Percentiles rank a stretch among this genome's conserved stretches.
Evolutionary conservation across 208 protist genomes (phyloP).

Genomic region (Spongospora subterranea): DNA sequence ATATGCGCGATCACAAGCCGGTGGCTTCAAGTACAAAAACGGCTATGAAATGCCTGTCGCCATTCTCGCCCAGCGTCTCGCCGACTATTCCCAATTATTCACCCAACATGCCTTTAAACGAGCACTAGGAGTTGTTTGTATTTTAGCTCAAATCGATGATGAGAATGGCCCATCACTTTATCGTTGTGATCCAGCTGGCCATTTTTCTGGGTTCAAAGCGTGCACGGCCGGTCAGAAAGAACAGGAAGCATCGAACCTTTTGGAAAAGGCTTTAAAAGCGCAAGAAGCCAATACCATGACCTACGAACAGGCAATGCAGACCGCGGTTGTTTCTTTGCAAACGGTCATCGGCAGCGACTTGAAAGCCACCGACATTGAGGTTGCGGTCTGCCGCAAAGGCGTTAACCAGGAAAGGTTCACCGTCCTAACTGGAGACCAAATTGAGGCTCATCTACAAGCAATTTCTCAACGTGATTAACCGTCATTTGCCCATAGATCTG

Average conservation of each 20-base stretch:
- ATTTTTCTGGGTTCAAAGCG: constrained; percentile 85
- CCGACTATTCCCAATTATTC: constrained; percentile 93
- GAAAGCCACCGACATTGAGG: constrained; percentile 79
- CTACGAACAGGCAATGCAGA: constrained; percentile 65
- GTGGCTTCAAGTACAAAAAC: constrained; percentile 92
- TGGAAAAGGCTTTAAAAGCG: constrained; percentile 89
- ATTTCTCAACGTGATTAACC: constrained; percentile 73
- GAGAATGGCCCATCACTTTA: constrained; percentile 50
- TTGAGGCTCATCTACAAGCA: constrained; percentile 75
- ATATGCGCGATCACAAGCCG: constrained; percentile 87
- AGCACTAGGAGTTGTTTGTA: constrained; percentile 51
- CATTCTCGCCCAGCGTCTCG: constrained; percentile 92
- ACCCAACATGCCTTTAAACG: constrained; percentile 87
- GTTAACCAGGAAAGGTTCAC: constrained; percentile 70
- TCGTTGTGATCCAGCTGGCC: constrained; percentile 56
- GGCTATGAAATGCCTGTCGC: constrained; percentile 93
- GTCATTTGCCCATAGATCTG: no score
- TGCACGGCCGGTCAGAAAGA: constrained; percentile 89
- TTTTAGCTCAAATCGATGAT: constrained; percentile 50
- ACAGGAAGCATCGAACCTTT: constrained; percentile 90
- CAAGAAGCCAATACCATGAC: background rate
- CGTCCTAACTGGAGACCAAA: constrained; percentile 69
- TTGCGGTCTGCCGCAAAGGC: constrained; percentile 64
- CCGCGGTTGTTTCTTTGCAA: constrained; percentile 77
- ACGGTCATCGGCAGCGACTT: constrained; percentile 77